Evolutionary conservation across 1,284 basidiomycete genomes (phyloP), one percentile per base, ranked within the genome.

Genomic region (Ustilago sp.): DNA sequence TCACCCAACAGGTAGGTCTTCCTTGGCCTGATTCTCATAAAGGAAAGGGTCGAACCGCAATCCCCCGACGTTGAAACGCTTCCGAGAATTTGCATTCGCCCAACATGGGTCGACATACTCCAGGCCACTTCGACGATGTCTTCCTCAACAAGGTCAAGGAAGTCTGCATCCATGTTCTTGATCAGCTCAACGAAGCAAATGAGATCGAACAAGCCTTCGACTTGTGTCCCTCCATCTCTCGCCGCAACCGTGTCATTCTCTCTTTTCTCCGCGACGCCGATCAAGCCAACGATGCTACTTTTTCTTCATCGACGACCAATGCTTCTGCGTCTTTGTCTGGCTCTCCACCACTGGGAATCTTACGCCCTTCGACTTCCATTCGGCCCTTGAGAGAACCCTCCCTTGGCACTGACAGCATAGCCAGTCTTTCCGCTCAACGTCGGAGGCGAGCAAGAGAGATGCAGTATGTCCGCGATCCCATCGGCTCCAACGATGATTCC

Each of bases 101-200:
- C 48, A 47, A 15, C 38, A 76, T 76, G 74, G 74, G 74, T 32
- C 68, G 74, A 48, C 62, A 65, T 55, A 61, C 64, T 2, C 65
- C 60, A 23, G 63, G 66, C 13, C 71, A 71, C 50, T 79, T 55
- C 52, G 77, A 79, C 52, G 67, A 79, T 48, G 19, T 76, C 38
- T 74, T 79, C 23, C 61, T 76, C 59, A 62, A 68, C 65, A 79
- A 79, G 62, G 38, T 72, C 64, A 76, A 76, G 58, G 55, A 64
- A 12, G 74, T 63, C 19, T 72, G 74, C 56, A 51, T 73, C 17
- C 69, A 74, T 36, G 70, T 77, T 13, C 59, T 79, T 7, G 68
- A 76, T 39, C 66, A 79, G 62, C 68, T 79, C 52, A 79, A 79
- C 51, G 53, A 69, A 8, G 65, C 61, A 31, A 71, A 72, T 53